Conservation (phyloP, 768 basidiomycete genomes). For the Calocybe cyanea region DNA sequence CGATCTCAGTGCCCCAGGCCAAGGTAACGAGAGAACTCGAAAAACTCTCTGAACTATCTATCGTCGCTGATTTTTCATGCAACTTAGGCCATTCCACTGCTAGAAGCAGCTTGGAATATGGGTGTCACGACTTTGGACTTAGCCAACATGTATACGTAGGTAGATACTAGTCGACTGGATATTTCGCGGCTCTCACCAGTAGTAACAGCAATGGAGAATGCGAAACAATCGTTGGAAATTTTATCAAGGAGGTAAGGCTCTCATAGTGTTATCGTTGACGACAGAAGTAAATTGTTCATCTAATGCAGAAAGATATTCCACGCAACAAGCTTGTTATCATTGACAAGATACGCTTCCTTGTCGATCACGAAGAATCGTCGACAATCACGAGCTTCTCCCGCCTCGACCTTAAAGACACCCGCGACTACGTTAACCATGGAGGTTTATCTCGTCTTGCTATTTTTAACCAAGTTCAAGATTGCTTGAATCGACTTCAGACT, state of each 20-base stretch:
- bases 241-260: too few species aligned
- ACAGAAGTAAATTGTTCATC: background rate
- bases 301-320: conserved; percentile 8
- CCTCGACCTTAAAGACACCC: conserved; percentile 2
- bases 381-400: background rate
- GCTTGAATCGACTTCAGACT: conserved; percentile 23
- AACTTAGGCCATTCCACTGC: conserved; percentile 38
- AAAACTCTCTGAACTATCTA: conserved; percentile 1
- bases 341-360: conserved; percentile 3
- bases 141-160: conserved; percentile 29
- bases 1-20: too few species aligned
- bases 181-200: too few species aligned
- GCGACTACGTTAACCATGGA: conserved; percentile 16
- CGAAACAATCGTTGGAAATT: too few species aligned
- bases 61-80: conserved; percentile 47
- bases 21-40: too few species aligned
- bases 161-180: too few species aligned
- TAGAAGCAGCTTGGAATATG: conserved; percentile 41
- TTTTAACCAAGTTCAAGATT: conserved; percentile 29
- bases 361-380: conserved; percentile 1
- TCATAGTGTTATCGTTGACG: background rate
- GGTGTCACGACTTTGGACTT: conserved; percentile 38
- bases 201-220: too few species aligned
- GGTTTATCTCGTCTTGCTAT: conserved; percentile 21
- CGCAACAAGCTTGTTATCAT: conserved; percentile 5